Conservation (phyloP, 2,329 filamentous ascomycete species). For the Scedosporium minutisporum region DNA sequence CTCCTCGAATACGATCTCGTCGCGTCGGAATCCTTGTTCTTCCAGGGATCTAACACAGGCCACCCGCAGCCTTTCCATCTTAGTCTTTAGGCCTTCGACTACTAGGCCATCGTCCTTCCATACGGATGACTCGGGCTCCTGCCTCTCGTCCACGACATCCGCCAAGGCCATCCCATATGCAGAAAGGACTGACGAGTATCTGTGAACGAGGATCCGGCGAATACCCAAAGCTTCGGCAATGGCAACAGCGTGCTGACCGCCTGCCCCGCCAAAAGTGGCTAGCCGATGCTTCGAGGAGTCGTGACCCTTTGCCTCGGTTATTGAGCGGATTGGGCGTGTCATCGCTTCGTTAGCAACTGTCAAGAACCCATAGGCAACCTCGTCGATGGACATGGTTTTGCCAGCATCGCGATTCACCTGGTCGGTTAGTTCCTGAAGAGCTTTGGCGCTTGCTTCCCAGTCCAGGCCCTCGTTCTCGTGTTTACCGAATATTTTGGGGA, state of each 20-base stretch:
- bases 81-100: slow-evolving; percentile 53
- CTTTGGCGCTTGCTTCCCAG: slow-evolving; percentile 60
- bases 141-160: slow-evolving; percentile 84
- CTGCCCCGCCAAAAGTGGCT: slow-evolving; percentile 85
- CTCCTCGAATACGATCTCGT: slow-evolving; percentile 74
- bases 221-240: slow-evolving; percentile 81
- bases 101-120: slow-evolving; percentile 48
- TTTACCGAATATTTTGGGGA: slow-evolving; percentile 89
- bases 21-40: slow-evolving; percentile 69
- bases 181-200: slow-evolving; percentile 81
- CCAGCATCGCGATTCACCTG: slow-evolving; percentile 70
- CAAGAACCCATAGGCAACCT: slow-evolving; percentile 82
- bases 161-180: slow-evolving; percentile 90
- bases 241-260: slow-evolving; percentile 85
- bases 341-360: slow-evolving; percentile 87
- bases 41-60: slow-evolving; percentile 58
- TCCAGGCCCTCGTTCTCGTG: slow-evolving; percentile 78
- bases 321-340: slow-evolving; percentile 79
- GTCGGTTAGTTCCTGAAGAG: slow-evolving; percentile 66
- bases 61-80: slow-evolving; percentile 72
- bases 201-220: slow-evolving; percentile 73
- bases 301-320: slow-evolving; percentile 87
- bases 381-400: slow-evolving; percentile 64
- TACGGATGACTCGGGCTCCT: slow-evolving; percentile 61
- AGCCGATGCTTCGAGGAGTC: slow-evolving; percentile 85